Evolutionary conservation across 2,329 filamentous ascomycete species (phyloP), one percentile per base, ranked within the genome.

Genomic region (Trichoderma sp.): DNA sequence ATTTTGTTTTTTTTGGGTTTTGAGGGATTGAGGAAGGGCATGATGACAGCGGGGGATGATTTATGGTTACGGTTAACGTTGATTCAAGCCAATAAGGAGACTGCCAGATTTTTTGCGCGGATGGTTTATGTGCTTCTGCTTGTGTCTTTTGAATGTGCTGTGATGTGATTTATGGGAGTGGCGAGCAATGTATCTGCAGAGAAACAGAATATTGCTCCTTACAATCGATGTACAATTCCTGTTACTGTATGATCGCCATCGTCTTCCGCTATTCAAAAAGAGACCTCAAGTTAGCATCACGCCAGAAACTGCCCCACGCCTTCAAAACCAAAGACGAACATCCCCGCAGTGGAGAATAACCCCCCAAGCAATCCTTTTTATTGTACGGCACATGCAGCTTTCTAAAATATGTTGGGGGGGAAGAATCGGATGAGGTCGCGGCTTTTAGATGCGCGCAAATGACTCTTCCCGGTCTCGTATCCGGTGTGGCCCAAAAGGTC

Each of bases 301-400:
- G 22, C 42, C 42, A 39, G 22, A 48, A 48, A n/a, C 19, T 22
- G 42, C 42, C 59, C 59, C 59, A 63, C 59, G 59, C 42, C 42
- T 22, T 22, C 12, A 34, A 37, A 52, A 15, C 59, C 35, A 32
- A 52, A 52, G 29, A 32, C 25, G 59, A 48, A 52, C 29, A 45
- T 63, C 59, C 59, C 59, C 59, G 59, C 59, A 63, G 59, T 63
- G 59, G 59, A 48, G 42, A 48, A 48, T 6, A 45, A 45, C n/a
- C n/a, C 19, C 42, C 19, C 34, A 19, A 48, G 42, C 42, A 48
- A 48, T 48, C 2, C n/a, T 45, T 19, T 19, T 5, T n/a, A n/a
- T n/a, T n/a, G n/a, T n/a, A n/a, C 29, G 4, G 29, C 7, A 17
- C n/a, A 45, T 32, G 25, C 12, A 35, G 37, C 39, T 50, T 25